A percentile compares a stretch with the other conserved stretches of the same genome.
These are phyloP conservation scores for Sutorius australiensis DNA, from an alignment of 768 basidiomycete species.

Conservation along the genomic window DNA sequence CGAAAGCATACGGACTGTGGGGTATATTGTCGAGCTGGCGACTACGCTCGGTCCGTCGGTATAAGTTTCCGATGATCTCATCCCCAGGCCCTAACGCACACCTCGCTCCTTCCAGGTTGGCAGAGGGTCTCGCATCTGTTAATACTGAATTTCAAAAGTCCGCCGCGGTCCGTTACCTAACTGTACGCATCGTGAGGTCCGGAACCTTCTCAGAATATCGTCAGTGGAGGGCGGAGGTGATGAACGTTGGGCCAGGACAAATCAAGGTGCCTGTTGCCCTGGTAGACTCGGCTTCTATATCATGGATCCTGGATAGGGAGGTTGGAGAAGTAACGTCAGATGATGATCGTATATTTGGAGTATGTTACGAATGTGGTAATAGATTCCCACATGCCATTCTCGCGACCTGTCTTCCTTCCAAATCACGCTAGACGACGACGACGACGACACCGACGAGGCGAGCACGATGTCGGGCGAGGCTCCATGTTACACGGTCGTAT, in stretches of 20 bases:
- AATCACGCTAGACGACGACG: slow-evolving; percentile 5
- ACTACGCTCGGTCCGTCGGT: not conserved
- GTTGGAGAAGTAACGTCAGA: not conserved
- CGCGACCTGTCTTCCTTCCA: not conserved
- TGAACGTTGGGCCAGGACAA: not conserved
- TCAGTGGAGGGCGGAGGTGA: not conserved
- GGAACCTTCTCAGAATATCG: not conserved
- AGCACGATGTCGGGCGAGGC: slow-evolving; percentile 44
- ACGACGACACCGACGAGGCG: slow-evolving; percentile 9
- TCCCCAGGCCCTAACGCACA: not conserved
- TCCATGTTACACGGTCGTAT: slow-evolving; percentile 75
- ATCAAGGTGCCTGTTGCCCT: not conserved
- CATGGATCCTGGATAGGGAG: not conserved
- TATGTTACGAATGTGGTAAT: slow-evolving; percentile 2
- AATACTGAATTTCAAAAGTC: not conserved
- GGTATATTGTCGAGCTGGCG: not conserved
- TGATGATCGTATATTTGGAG: not conserved
- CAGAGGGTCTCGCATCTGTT: not conserved
- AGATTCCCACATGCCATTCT: slow-evolving; percentile 3
- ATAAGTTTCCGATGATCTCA: not conserved
- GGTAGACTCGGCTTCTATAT: not conserved
- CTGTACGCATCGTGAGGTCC: not conserved
- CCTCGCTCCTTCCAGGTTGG: not conserved
- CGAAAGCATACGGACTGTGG: not conserved
- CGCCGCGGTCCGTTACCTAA: not conserved